Percentiles rank a stretch among this genome's conserved stretches.
These are phyloP conservation scores for Cercospora beticola DNA, from an alignment of 2,329 filamentous ascomycete genomes.

Conservation along the genomic window DNA sequence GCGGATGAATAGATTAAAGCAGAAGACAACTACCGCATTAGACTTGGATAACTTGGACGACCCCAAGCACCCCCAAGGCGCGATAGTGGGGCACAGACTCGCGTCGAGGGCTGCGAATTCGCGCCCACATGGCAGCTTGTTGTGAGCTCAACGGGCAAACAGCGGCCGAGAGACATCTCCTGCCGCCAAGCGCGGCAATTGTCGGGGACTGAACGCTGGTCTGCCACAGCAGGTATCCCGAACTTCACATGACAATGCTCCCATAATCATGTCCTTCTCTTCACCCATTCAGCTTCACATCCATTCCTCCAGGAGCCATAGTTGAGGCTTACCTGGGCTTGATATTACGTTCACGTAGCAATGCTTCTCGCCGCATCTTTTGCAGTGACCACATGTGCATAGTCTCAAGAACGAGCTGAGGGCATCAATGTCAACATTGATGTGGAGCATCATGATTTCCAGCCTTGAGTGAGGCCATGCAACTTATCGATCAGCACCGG, in stretches of 20 bases:
- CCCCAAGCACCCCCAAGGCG: conserved; percentile 13
- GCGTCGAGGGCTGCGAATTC: conserved; percentile 13
- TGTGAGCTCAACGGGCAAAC: conserved; percentile 9
- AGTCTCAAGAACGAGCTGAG: background rate
- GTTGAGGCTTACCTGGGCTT: background rate
- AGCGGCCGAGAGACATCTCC: conserved; percentile 8
- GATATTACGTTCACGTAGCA: background rate
- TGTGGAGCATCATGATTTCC: conserved; percentile 41
- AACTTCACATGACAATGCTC: background rate
- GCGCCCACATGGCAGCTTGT: conserved; percentile 4
- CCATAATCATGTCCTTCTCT: background rate
- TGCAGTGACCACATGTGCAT: background rate
- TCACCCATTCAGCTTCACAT: background rate
- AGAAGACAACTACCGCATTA: background rate
- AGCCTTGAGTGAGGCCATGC: conserved; percentile 90
- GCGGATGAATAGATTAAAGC: background rate
- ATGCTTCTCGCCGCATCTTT: background rate
- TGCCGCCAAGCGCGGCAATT: conserved; percentile 7
- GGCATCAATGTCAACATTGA: background rate
- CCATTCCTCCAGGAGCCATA: background rate
- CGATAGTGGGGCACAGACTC: conserved; percentile 6
- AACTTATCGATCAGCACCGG: conserved; percentile 92
- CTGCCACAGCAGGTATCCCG: background rate
- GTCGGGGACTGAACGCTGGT: conserved; percentile 8
- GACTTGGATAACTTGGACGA: background rate